Conservation (phyloP, 176 grass and related monocot genomes). For the Zizania latifolia region DNA sequence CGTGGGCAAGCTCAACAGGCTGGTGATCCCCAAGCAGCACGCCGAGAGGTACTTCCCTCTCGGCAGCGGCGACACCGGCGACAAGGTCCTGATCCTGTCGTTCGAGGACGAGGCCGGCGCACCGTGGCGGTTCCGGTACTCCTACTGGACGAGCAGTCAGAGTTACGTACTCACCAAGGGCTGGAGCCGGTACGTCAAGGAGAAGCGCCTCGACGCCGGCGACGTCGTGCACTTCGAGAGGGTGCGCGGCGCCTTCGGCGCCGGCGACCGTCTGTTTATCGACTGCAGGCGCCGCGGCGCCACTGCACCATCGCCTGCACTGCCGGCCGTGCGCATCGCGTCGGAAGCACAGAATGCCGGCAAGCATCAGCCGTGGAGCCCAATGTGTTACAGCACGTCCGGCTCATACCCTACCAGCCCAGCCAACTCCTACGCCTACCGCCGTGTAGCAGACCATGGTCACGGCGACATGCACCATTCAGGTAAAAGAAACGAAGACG, state of each 20-base stretch:
- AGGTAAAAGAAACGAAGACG: constrained; percentile 35
- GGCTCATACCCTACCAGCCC: constrained; percentile 55
- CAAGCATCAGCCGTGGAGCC: constrained; percentile 59
- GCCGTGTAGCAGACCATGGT: constrained; percentile 37
- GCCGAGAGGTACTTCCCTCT: constrained; percentile 90
- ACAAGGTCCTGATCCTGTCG: constrained; percentile 67
- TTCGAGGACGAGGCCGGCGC: constrained; percentile 85
- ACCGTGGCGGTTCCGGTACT: constrained; percentile 85
- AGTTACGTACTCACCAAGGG: constrained; percentile 97
- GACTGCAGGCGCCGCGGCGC: constrained; percentile 43
- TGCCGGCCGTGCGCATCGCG: constrained; percentile 4
- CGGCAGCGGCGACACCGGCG: constrained; percentile 47
- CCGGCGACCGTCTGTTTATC: constrained; percentile 55
- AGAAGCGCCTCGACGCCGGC: constrained; percentile 77
- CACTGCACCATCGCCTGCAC: background rate
- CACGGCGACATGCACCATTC: constrained; percentile 35
- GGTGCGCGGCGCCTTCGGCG: constrained; percentile 29
- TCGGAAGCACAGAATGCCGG: constrained; percentile 17
- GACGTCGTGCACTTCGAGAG: constrained; percentile 71
- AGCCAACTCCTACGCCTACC: constrained; percentile 36
- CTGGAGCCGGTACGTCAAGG: constrained; percentile 96
- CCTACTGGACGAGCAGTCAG: constrained; percentile 98
- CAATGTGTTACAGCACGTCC: constrained; percentile 53
- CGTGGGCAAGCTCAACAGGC: constrained; percentile 83
- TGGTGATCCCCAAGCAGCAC: constrained; percentile 92